phyloP scores from a whole-genome alignment of 805 yeast species.

The Wickerhamomyces rabaulensis region DNA sequence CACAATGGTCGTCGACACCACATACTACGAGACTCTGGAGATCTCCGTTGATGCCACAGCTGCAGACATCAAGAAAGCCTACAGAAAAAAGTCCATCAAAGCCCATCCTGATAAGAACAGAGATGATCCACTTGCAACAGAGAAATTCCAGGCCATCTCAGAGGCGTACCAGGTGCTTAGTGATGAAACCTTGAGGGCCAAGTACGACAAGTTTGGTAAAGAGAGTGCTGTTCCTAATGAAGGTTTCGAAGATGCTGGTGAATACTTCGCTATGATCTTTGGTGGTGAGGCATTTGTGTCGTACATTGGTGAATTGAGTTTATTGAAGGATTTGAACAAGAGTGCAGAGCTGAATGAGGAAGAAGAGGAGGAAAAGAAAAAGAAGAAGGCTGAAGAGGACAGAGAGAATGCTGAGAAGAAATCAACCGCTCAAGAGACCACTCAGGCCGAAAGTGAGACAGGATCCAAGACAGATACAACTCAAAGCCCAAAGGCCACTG shows the following conservation, averaged over 20 bases:
- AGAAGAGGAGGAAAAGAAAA: slow-evolving; percentile 42
- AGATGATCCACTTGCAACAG: slow-evolving; percentile 69
- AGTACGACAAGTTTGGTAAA: slow-evolving; percentile 72
- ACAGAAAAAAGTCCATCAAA: slow-evolving; percentile 68
- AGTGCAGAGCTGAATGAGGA: slow-evolving; percentile 45
- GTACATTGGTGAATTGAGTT: slow-evolving; percentile 83
- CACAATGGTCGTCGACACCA: slow-evolving; percentile 65
- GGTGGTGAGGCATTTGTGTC: slow-evolving; percentile 88
- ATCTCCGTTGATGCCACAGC: slow-evolving; percentile 55
- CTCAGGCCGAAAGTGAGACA: not conserved
- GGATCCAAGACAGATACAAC: not conserved
- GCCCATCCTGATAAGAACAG: slow-evolving; percentile 83
- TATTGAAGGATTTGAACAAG: slow-evolving; percentile 71
- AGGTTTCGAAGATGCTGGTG: slow-evolving; percentile 70
- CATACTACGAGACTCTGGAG: slow-evolving; percentile 64
- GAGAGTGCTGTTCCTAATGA: slow-evolving; percentile 66
- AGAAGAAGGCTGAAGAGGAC: slow-evolving; percentile 27
- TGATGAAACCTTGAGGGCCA: slow-evolving; percentile 55
- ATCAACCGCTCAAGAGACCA: not conserved
- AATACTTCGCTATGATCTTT: slow-evolving; percentile 64
- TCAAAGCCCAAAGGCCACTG: not conserved
- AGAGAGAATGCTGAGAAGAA: slow-evolving; percentile 13
- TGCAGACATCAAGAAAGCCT: slow-evolving; percentile 71
- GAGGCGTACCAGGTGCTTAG: slow-evolving; percentile 79
- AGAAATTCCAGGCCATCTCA: slow-evolving; percentile 52